Evolutionary conservation across 1,139 yeast species (phyloP).

Genomic region (Sugiyamaella grinbergsii): DNA sequence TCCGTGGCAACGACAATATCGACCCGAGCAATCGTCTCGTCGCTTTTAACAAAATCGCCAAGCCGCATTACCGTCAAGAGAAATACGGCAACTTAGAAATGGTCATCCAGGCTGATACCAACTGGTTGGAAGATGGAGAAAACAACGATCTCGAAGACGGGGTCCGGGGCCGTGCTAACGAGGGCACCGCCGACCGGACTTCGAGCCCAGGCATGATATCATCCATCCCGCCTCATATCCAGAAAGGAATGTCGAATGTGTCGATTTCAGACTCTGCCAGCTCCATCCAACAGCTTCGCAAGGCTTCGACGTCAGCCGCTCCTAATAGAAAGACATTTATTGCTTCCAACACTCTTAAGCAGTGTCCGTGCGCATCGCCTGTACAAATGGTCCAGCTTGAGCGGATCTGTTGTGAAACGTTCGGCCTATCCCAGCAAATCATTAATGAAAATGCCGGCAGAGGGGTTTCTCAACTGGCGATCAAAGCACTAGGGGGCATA

Average conservation of each 20-base stretch:
- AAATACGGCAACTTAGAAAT: conserved; percentile 73
- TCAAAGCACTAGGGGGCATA: conserved; percentile 68
- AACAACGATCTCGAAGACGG: conserved; percentile 13
- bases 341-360: conserved; percentile 27
- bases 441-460: conserved; percentile 67
- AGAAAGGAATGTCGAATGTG: conserved; percentile 7
- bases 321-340: conserved; percentile 16
- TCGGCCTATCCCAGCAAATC: conserved; percentile 49
- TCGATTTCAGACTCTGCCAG: conserved; percentile 11
- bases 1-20: conserved; percentile 63
- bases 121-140: conserved; percentile 16
- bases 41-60: conserved; percentile 59
- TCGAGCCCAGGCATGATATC: neutral
- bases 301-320: conserved; percentile 15
- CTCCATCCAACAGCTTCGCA: conserved; percentile 22
- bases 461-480: conserved; percentile 61
- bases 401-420: conserved; percentile 55
- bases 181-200: neutral
- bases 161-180: neutral
- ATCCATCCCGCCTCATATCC: conserved; percentile 10
- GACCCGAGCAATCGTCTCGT: conserved; percentile 68
- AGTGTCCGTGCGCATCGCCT: conserved; percentile 68
- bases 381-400: conserved; percentile 82
- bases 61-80: conserved; percentile 20
- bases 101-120: conserved; percentile 54